Evolutionary conservation across 768 basidiomycete species (phyloP).

Genomic region (Serendipita vermifera): DNA sequence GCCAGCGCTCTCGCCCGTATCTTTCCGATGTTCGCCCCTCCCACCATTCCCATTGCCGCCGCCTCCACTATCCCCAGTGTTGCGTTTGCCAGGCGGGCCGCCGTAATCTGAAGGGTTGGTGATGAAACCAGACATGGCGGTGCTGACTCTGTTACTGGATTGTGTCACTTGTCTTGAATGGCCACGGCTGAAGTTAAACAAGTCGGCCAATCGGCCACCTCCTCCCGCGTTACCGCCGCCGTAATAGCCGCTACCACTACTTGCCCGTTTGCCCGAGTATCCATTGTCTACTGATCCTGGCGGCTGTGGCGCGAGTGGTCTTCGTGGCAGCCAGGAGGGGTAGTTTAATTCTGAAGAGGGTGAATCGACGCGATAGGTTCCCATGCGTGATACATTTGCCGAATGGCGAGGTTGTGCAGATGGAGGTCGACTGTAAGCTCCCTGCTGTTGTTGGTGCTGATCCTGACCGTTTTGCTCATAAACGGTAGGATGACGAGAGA

Average conservation of each 20-base stretch:
- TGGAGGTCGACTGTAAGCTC: neutral
- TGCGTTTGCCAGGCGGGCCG: neutral
- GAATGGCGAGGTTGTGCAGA: slow-evolving; percentile 3
- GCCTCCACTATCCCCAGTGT: neutral
- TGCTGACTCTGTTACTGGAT: slow-evolving; percentile 5
- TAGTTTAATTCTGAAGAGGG: slow-evolving; percentile 26
- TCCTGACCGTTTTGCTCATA: slow-evolving; percentile 31
- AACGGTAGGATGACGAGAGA: slow-evolving; percentile 18
- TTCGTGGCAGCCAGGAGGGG: slow-evolving; percentile 71
- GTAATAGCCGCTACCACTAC: slow-evolving; percentile 11
- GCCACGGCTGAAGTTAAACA: slow-evolving; percentile 4
- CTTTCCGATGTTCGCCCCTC: neutral
- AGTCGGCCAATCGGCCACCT: neutral
- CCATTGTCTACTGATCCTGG: slow-evolving; percentile 28
- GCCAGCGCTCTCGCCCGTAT: neutral
- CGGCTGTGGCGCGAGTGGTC: slow-evolving; percentile 64
- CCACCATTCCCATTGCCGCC: too few species aligned
- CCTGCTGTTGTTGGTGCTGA: slow-evolving; percentile 22
- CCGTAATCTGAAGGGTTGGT: slow-evolving; percentile 9
- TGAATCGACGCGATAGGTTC: neutral
- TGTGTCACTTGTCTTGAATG: slow-evolving; percentile 6
- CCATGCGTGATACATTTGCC: neutral
- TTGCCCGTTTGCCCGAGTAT: slow-evolving; percentile 10
- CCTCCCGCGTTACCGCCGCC: slow-evolving; percentile 5
- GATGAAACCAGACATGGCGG: slow-evolving; percentile 7